Evolutionary conservation across 2,329 filamentous ascomycete genomes (phyloP).

Genomic region (Colletotrichum sp.): DNA sequence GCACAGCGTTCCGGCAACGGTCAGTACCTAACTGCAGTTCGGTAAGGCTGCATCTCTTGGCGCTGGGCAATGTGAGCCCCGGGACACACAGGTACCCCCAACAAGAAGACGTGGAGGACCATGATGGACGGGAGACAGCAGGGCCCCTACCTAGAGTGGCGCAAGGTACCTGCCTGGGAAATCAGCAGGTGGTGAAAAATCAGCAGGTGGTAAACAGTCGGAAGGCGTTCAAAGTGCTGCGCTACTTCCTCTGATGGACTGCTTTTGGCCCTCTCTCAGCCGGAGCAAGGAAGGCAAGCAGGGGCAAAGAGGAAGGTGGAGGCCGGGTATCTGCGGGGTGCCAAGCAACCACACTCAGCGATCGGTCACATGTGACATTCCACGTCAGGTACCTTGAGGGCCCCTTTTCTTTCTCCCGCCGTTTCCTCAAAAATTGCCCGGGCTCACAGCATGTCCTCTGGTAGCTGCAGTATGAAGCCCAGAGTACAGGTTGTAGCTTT

Average conservation of each 20-base stretch:
- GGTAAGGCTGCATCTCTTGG: not conserved
- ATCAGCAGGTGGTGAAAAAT: not conserved
- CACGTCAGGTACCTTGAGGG: not conserved
- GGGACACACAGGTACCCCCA: not conserved
- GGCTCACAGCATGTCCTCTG: not conserved
- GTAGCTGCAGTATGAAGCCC: not conserved
- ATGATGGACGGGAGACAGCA: not conserved
- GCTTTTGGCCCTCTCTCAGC: not conserved
- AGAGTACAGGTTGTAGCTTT: too few relatives aligned
- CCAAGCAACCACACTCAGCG: not conserved
- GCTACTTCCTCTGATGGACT: not conserved
- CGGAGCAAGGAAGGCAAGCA: not conserved
- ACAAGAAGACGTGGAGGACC: not conserved
- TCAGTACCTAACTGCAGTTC: not conserved
- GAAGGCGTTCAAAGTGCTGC: not conserved
- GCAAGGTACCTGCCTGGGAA: not conserved
- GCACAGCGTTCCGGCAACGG: not conserved
- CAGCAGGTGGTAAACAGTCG: not conserved
- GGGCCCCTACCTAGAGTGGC: not conserved
- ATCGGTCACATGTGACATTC: not conserved
- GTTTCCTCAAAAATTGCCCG: not conserved
- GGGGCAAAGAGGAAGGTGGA: not conserved
- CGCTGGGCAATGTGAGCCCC: not conserved
- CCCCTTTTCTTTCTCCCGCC: not conserved
- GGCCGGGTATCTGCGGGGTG: not conserved